Evolutionary conservation across 2,329 filamentous ascomycete genomes (phyloP).

Genomic region (Scorias spongiosa): DNA sequence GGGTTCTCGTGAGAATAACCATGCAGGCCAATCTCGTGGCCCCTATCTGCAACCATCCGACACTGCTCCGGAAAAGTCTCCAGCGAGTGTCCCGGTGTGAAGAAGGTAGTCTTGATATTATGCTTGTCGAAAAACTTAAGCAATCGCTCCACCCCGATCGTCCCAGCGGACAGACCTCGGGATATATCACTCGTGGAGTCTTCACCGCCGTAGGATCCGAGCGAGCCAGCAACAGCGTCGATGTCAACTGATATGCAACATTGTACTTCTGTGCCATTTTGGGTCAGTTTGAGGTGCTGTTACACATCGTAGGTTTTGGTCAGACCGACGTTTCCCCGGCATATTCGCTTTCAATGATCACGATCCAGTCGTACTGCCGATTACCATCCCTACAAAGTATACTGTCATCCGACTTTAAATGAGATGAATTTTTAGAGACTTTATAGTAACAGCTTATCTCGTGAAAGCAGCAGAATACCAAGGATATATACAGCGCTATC

Average conservation of each 20-base stretch:
- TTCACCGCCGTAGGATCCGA: constrained; percentile 59
- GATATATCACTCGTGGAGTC: constrained; percentile 59
- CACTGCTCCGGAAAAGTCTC: constrained; percentile 55
- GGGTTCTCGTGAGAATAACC: constrained; percentile 66
- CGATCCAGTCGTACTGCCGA: no score
- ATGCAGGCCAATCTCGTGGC: constrained; percentile 54
- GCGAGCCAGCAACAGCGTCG: constrained; percentile 62
- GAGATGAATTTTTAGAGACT: no score
- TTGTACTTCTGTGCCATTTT: constrained; percentile 9
- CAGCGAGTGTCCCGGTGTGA: constrained; percentile 48
- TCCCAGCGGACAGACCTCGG: constrained; percentile 51
- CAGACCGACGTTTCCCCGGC: no score
- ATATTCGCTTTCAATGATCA: no score
- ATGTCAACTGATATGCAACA: constrained; percentile 43
- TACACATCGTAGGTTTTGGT: no score
- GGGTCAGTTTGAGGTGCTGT: background rate
- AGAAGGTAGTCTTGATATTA: constrained; percentile 54
- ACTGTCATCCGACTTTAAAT: no score
- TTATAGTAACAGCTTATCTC: no score
- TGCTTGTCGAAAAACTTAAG: constrained; percentile 59
- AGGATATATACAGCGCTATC: no score
- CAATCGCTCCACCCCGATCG: constrained; percentile 47
- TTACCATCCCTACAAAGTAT: no score
- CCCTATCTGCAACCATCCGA: constrained; percentile 43
- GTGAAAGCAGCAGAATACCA: no score